Evolutionary conservation across 306 rosid genomes (phyloP).

Genomic region (Pterocarpus macrocarpus): DNA sequence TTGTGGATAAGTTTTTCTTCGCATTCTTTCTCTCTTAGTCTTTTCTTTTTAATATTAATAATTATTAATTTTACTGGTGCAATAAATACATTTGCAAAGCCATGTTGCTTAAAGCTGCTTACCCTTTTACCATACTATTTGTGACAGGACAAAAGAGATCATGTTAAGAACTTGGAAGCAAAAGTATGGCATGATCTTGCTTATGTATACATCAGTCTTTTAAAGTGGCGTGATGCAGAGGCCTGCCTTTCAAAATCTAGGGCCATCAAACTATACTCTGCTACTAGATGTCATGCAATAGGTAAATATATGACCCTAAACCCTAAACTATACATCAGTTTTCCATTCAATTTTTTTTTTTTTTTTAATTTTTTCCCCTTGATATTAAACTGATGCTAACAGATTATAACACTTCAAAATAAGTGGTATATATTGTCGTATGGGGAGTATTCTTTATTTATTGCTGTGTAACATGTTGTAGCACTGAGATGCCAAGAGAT

Average conservation of each 20-base stretch:
- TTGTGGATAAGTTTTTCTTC: not conserved
- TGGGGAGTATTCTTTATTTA: not conserved
- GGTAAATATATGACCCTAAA: slow-evolving; percentile 52
- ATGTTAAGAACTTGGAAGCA: slow-evolving; percentile 68
- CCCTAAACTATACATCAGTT: not conserved
- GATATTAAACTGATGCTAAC: not conserved
- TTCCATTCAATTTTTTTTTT: not conserved
- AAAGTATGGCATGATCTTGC: slow-evolving; percentile 93
- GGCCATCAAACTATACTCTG: slow-evolving; percentile 65
- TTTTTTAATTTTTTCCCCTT: not conserved
- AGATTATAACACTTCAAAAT: slow-evolving; percentile 6
- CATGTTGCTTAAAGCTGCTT: slow-evolving; percentile 38
- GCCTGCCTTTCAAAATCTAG: slow-evolving; percentile 68
- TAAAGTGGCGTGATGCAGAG: slow-evolving; percentile 84
- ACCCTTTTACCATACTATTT: not conserved
- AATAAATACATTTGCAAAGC: not conserved
- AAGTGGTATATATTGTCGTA: slow-evolving; percentile 1
- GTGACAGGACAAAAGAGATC: slow-evolving; percentile 65
- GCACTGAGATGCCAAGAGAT: slow-evolving; percentile 5
- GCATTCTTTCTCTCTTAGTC: not conserved
- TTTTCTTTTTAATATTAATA: not conserved
- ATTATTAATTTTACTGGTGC: not conserved
- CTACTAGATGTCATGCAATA: slow-evolving; percentile 72
- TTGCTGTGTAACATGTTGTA: not conserved
- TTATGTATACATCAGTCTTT: slow-evolving; percentile 69